Evolutionary conservation across 2,329 filamentous ascomycete species (phyloP).

Genomic region (Bipolaris oryzae): DNA sequence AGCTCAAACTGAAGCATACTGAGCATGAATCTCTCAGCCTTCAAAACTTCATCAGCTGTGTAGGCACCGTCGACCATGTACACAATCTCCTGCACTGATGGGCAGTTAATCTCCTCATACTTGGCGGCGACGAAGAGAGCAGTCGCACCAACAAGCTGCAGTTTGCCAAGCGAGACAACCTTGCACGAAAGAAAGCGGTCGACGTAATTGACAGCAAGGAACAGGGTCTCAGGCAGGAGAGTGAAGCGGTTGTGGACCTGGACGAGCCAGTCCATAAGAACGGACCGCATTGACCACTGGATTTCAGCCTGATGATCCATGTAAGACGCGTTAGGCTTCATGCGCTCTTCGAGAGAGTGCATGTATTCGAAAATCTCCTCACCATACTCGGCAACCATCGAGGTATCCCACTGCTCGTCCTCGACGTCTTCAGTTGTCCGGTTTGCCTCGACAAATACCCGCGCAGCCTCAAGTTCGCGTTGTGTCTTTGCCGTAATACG

Average conservation of each 20-base stretch:
- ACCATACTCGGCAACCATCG: slow-evolving; percentile 96
- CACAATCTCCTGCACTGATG: slow-evolving; percentile 91
- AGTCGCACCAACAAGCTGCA: slow-evolving; percentile 94
- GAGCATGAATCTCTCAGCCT: slow-evolving; percentile 97
- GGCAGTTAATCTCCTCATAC: slow-evolving; percentile 98
- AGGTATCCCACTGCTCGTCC: slow-evolving; percentile 90
- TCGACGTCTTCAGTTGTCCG: slow-evolving; percentile 76
- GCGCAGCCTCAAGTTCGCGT: slow-evolving; percentile 74
- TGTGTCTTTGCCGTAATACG: slow-evolving; percentile 70
- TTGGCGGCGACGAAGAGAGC: slow-evolving; percentile 96
- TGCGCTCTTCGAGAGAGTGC: slow-evolving; percentile 82
- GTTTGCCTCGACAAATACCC: slow-evolving; percentile 68
- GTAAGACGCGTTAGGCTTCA: slow-evolving; percentile 89
- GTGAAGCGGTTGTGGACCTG: slow-evolving; percentile 93
- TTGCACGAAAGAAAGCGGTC: slow-evolving; percentile 95
- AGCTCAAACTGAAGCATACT: slow-evolving; percentile 95
- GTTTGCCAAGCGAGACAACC: slow-evolving; percentile 90
- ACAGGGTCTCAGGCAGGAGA: slow-evolving; percentile 91
- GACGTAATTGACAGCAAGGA: slow-evolving; percentile 94
- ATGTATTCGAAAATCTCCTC: slow-evolving; percentile 96
- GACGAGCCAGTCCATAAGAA: slow-evolving; percentile 97
- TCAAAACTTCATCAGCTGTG: slow-evolving; percentile 87
- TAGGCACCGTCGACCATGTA: slow-evolving; percentile 98
- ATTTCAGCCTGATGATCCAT: slow-evolving; percentile 98
- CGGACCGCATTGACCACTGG: slow-evolving; percentile 97